Base-by-base conservation (phyloP, 2,329 filamentous ascomycete genomes). In the Rutstroemia sp. region DNA sequence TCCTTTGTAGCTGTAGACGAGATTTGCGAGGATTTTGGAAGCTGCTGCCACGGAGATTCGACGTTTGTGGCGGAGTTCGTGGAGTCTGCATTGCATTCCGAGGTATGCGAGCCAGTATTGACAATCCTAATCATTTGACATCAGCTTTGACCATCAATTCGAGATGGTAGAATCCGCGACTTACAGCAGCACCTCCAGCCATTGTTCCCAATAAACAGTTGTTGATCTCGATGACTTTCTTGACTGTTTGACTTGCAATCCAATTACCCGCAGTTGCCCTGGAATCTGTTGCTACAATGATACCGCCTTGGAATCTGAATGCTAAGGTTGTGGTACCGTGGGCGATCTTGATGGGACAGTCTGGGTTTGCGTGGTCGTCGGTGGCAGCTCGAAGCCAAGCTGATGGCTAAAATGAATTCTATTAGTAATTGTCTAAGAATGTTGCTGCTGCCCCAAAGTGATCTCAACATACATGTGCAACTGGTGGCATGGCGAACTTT, bases 161-260 rank as follows among this genome's bases (percentile, higher is more conserved):
- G n/a, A 42, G 10, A 51, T 48, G 40, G 14, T 56, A 27, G 10
- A 34, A 19, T 40, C 48, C 19, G 40, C 2, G 17, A 74, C 82
- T 71, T 76, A 87, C 84, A 73, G 94, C 94, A 70, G 94, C 94
- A 76, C 94, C 94, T 74, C 94, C 94, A 61, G 94, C 94, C 92
- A 99, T 96, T 65, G 94, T 99, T 63, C 94, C 94, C 69, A 99
- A 77, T 74, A 99, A 81, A 74, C 87, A 88, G 75, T 81, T 89
- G 79, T 96, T 96, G 80, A 96, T 96, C 81, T 96, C 91, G 71
- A 99, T 97, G 66, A 99, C 94, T 82, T 99, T 99, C 85, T 99
- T 99, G 71, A 99, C 94, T 54, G 94, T 99, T 81, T 99, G 94
- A 76, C 89, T 95, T 64, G 94, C 94, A 75, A 99, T 99, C 94